These are phyloP conservation scores for Danielozyma ontarioensis DNA, from an alignment of 805 yeast species.

Conservation along the genomic window DNA sequence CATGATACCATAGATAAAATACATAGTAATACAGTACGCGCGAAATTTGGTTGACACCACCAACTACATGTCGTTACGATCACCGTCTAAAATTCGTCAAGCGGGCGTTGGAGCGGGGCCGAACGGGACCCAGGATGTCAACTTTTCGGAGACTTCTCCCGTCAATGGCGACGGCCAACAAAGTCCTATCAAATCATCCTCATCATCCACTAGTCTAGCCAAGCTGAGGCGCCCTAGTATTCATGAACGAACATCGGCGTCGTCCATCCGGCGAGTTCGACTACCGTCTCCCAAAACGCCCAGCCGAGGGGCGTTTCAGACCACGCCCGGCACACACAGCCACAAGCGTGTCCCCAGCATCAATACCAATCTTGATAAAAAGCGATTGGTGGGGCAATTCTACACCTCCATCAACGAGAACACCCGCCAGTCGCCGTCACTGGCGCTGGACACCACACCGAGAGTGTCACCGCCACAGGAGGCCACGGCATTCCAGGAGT, in stretches of 20 bases:
- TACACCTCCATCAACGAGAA: constrained; percentile 23
- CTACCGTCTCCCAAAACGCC: constrained; percentile 3
- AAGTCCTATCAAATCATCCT: not conserved
- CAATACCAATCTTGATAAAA: constrained; percentile 14
- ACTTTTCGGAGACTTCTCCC: no score
- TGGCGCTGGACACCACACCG: not conserved
- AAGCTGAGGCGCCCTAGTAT: not conserved
- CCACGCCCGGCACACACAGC: no score
- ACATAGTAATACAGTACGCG: no score
- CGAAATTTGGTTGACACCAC: no score
- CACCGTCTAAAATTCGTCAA: not conserved
- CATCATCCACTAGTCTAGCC: not conserved
- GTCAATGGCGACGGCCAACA: not conserved
- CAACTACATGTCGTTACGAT: no score
- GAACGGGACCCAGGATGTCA: no score
- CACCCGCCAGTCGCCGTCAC: constrained; percentile 1
- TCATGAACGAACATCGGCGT: no score
- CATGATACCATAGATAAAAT: no score
- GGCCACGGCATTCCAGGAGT: constrained; percentile 5
- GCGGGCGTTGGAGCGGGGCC: no score
- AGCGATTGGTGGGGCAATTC: constrained; percentile 38
- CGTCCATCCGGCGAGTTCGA: no score
- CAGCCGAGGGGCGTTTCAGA: not conserved
- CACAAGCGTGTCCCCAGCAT: not conserved
- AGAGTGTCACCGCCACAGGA: not conserved